Evolutionary conservation across 2,329 filamentous ascomycete species (phyloP).

Genomic region (Ambrosiella cleistominuta): DNA sequence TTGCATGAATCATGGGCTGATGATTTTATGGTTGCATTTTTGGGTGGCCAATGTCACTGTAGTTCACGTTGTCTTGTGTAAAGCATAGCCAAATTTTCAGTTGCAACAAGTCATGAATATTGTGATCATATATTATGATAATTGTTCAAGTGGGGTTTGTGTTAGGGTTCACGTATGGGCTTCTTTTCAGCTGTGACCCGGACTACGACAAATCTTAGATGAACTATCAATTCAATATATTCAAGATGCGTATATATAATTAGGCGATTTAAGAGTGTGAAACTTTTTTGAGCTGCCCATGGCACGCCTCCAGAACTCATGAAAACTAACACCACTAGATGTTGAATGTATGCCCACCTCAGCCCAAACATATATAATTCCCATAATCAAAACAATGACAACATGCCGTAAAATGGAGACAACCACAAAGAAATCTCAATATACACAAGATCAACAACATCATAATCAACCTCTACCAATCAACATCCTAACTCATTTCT

Average conservation of each 20-base stretch:
- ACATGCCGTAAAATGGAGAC: constrained; percentile 2
- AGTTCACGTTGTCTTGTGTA: too few relatives aligned
- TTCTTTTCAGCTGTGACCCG: too few relatives aligned
- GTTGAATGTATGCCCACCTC: constrained; percentile 2
- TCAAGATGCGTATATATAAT: not conserved
- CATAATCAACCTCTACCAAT: constrained; percentile 13
- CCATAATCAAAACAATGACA: not conserved
- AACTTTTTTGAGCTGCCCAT: constrained; percentile 8
- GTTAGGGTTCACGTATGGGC: not conserved
- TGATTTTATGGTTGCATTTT: not conserved
- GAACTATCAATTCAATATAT: too few relatives aligned
- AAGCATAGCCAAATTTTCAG: too few relatives aligned
- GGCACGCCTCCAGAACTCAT: constrained; percentile 2
- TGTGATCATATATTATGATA: too few relatives aligned
- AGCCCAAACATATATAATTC: not conserved
- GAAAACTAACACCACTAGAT: constrained; percentile 12
- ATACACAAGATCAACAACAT: constrained; percentile 7
- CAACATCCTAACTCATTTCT: constrained; percentile 26
- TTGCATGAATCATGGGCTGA: not conserved
- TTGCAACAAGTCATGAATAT: too few relatives aligned
- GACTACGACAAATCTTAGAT: too few relatives aligned
- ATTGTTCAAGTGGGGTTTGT: not conserved
- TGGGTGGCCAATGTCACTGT: too few relatives aligned
- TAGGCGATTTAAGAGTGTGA: constrained; percentile 5
- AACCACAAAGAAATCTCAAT: constrained; percentile 12